phyloP scores from a whole-genome alignment of 1,284 basidiomycete genomes.

The Mixia osmundae region DNA sequence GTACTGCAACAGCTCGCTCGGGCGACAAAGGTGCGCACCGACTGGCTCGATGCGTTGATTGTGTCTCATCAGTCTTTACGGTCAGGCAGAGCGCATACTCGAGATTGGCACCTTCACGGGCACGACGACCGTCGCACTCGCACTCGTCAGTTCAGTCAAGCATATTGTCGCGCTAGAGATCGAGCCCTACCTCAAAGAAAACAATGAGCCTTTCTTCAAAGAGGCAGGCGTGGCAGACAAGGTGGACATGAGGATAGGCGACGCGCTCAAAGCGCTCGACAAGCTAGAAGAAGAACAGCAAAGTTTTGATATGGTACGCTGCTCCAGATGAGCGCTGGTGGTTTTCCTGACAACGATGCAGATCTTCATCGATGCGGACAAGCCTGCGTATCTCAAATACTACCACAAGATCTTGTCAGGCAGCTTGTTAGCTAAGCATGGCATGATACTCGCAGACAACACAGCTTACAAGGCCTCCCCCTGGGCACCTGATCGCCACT shows the following conservation, averaged over 20 bases:
- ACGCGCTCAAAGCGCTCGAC: constrained; percentile 16
- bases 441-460: constrained; percentile 7
- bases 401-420: constrained; percentile 17
- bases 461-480: constrained; percentile 5
- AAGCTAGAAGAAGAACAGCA: constrained; percentile 12
- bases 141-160: constrained; percentile 10
- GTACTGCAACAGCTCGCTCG: constrained; percentile 6
- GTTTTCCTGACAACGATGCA: not conserved
- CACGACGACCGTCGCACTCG: constrained; percentile 12
- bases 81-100: constrained; percentile 6
- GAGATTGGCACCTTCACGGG: constrained; percentile 10
- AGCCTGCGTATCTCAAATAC: constrained; percentile 18
- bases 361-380: constrained; percentile 22
- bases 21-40: constrained; percentile 3
- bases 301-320: constrained; percentile 19
- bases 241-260: constrained; percentile 18
- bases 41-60: not conserved
- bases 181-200: constrained; percentile 18
- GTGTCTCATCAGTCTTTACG: not conserved
- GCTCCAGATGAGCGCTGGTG: not conserved
- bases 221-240: constrained; percentile 17
- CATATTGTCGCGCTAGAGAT: constrained; percentile 20
- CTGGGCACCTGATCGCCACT: not conserved
- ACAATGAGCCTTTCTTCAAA: constrained; percentile 17
- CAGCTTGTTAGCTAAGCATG: constrained; percentile 13